phyloP scores from a whole-genome alignment of 148 eudicot species.

The Chenopodium formosanum region DNA sequence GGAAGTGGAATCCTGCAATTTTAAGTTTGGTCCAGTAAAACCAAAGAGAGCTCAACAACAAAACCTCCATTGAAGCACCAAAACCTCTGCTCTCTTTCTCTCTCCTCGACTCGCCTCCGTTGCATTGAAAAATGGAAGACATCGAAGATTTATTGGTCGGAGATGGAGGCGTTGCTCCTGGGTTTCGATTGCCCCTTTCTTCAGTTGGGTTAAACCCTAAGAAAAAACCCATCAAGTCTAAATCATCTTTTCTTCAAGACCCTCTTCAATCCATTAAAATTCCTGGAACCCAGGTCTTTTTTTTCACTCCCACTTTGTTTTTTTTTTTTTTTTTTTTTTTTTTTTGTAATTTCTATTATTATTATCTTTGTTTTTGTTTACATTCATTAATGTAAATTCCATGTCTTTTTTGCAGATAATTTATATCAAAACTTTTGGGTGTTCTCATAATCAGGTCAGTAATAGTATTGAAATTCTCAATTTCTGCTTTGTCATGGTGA shows the following conservation, averaged over 20 bases:
- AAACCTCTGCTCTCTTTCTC: not conserved
- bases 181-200: conserved; percentile 69
- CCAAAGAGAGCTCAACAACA: not conserved
- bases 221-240: conserved; percentile 40
- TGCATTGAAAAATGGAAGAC: conserved; percentile 57
- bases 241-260: conserved; percentile 34
- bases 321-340: not conserved
- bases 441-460: conserved; percentile 91
- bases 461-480: not conserved
- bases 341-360: not conserved
- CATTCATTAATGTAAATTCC: not conserved
- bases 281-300: conserved; percentile 86
- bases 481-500: not conserved
- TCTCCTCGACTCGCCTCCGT: not conserved
- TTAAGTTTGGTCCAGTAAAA: too few relatives aligned
- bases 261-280: conserved; percentile 57
- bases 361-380: not conserved
- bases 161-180: conserved; percentile 68
- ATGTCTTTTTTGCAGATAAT: conserved; percentile 56
- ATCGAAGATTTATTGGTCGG: conserved; percentile 83
- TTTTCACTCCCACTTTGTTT: not conserved
- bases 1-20: too few relatives aligned
- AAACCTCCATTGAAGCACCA: not conserved
- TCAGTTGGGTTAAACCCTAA: conserved; percentile 63
- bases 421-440: conserved; percentile 88